Evolutionary conservation across 2,329 filamentous ascomycete species (phyloP).

Genomic region (Neurospora crassa): DNA sequence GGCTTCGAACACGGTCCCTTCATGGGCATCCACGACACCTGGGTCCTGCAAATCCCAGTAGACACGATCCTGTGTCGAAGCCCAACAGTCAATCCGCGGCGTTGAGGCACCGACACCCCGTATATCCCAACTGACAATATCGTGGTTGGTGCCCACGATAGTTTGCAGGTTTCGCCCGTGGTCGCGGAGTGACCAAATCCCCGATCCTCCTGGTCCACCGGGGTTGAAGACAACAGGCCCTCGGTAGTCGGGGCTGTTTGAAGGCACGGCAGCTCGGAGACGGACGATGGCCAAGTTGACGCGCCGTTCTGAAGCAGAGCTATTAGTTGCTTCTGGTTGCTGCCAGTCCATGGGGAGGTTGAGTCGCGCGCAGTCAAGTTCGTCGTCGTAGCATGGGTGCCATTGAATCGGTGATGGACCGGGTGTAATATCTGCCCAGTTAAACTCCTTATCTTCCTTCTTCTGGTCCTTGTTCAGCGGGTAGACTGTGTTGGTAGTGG

Average conservation of each 20-base stretch:
- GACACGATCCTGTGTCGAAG: slow-evolving; percentile 27
- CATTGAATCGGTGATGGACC: slow-evolving; percentile 22
- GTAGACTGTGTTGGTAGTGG: not conserved
- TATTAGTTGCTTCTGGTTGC: not conserved
- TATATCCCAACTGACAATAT: slow-evolving; percentile 42
- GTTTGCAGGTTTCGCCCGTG: slow-evolving; percentile 29
- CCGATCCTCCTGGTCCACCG: slow-evolving; percentile 40
- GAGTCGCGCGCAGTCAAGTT: slow-evolving; percentile 28
- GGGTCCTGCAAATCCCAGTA: slow-evolving; percentile 35
- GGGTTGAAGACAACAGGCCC: slow-evolving; percentile 32
- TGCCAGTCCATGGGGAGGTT: slow-evolving; percentile 33
- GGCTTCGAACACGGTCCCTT: slow-evolving; percentile 34
- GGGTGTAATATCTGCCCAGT: slow-evolving; percentile 19
- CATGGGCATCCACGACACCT: slow-evolving; percentile 36
- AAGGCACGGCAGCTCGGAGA: slow-evolving; percentile 22
- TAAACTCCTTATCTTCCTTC: not conserved
- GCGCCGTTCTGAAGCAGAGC: slow-evolving; percentile 6
- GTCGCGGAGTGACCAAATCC: slow-evolving; percentile 26
- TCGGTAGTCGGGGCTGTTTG: slow-evolving; percentile 18
- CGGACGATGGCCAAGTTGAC: slow-evolving; percentile 29
- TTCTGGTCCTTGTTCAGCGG: not conserved
- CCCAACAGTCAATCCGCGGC: slow-evolving; percentile 43
- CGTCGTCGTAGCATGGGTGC: slow-evolving; percentile 25
- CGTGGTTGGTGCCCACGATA: slow-evolving; percentile 37
- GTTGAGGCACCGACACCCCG: slow-evolving; percentile 41